Evolutionary conservation across 129 eudicot genomes (phyloP).

Genomic region (Helichrysum umbraculigerum): DNA sequence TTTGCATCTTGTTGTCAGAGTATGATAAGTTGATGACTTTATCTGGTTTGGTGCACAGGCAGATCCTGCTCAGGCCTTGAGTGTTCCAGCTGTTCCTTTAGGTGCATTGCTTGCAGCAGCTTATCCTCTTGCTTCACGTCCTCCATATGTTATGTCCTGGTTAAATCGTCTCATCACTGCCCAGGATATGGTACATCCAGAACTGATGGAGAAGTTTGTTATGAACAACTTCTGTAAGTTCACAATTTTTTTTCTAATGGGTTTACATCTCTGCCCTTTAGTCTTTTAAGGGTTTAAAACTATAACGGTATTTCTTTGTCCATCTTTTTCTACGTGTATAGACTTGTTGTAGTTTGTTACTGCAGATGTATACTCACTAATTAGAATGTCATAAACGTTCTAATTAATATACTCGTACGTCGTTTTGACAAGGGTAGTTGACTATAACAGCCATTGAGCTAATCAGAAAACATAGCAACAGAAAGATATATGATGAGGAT

Average conservation of each 20-base stretch:
- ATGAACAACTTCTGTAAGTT: constrained; percentile 71
- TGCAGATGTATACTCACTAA: not conserved
- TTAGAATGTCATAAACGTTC: too few relatives aligned
- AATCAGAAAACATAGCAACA: not conserved
- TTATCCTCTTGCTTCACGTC: constrained; percentile 73
- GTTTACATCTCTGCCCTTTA: not conserved
- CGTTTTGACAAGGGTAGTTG: not conserved
- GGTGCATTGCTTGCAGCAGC: constrained; percentile 70
- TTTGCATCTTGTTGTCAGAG: not conserved
- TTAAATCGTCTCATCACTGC: constrained; percentile 65
- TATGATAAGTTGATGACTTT: not conserved
- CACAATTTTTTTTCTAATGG: constrained; percentile 7
- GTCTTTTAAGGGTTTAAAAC: constrained; percentile 8
- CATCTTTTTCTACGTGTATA: not conserved
- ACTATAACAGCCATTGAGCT: constrained; percentile 8
- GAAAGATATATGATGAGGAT: not conserved
- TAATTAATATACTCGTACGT: not conserved
- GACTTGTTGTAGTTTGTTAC: constrained; percentile 6
- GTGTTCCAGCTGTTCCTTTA: constrained; percentile 62
- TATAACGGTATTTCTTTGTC: not conserved
- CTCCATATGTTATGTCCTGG: constrained; percentile 77
- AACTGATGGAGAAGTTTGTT: constrained; percentile 67
- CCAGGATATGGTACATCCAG: constrained; percentile 66
- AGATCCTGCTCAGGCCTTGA: constrained; percentile 68
- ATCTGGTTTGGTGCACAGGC: constrained; percentile 40